Base-by-base conservation (phyloP, 352 stramenopile species). In the Paralagenidium karlingii region DNA sequence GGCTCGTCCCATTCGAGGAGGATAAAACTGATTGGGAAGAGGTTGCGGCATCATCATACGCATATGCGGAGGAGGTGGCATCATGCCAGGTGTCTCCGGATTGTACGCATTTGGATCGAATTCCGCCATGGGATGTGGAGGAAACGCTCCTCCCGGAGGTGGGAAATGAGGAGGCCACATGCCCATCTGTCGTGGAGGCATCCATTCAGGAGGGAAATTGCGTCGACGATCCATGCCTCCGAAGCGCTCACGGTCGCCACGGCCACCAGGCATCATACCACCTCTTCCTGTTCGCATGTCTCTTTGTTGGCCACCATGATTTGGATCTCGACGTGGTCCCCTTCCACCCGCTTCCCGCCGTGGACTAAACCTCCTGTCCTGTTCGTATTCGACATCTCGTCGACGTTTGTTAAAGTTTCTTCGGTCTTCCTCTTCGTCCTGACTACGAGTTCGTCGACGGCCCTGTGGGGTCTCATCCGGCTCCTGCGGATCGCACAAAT, bases 61-160 rank as follows among this genome's bases (percentile, higher is more conserved):
- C 38, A 63, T 63, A 24, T 53, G 42, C 18, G 19, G 19, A 19
- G 64, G 68, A 12, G 67, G 68, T 1, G 60, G 61, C 45, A 65
- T 71, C 68, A 83, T 78, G 1, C 54, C 62, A 3, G 63, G 48
- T 21, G 65, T 74, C 33, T 88, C 68, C 13, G 55, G 58, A 56
- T 81, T 78, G 39, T 81, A 88, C 41, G 48, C 46, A 40, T 53
- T 83, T 18, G 62, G 68, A 38, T 84, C 74, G 49, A 84, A 87
- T 19, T 81, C 74, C 15, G 56, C 50, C 59, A 70, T 70, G 6
- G 36, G 29, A 15, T 52, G 43, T 10, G 41, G 38, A 19, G 68
- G 58, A 45, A 63, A 66, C 10, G 34, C 57, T 3, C 63, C 55
- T 11, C 58, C 55, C 13, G 52, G 53, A 37, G 44, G 55, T 2